Conservation (phyloP, 2,329 filamentous ascomycete genomes). For the Colletotrichum salicis region DNA sequence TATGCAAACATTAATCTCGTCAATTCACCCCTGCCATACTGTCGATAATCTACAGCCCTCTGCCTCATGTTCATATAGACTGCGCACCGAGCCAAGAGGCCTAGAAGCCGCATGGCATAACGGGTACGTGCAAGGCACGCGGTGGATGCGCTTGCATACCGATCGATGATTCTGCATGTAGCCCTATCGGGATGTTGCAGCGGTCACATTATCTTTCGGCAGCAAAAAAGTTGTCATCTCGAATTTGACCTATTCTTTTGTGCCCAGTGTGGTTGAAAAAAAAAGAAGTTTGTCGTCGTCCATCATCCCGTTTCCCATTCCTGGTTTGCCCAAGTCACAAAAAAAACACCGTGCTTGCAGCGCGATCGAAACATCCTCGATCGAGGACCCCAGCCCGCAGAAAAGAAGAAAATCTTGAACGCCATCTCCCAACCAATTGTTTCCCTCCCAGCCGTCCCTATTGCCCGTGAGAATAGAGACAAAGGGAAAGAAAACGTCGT, state of each 20-base stretch:
- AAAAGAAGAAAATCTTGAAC: background rate
- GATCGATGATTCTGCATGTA: background rate
- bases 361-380: slow-evolving; percentile 4
- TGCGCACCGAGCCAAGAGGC: background rate
- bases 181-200: background rate
- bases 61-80: background rate
- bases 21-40: background rate
- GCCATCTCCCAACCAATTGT: slow-evolving; percentile 16
- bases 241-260: slow-evolving; percentile 18
- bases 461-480: slow-evolving; percentile 20
- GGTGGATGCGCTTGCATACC: background rate
- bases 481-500: slow-evolving; percentile 15
- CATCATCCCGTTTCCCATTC: slow-evolving; percentile 30
- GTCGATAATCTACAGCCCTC: slow-evolving; percentile 15
- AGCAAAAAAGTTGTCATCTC: slow-evolving; percentile 17
- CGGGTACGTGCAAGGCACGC: background rate
- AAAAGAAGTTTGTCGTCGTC: slow-evolving; percentile 20
- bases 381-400: background rate
- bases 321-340: slow-evolving; percentile 9
- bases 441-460: slow-evolving; percentile 24
- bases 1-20: slow-evolving; percentile 30
- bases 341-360: slow-evolving; percentile 28
- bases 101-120: background rate
- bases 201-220: slow-evolving; percentile 2
- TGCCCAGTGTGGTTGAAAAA: slow-evolving; percentile 17